phyloP scores from a whole-genome alignment of 139 green algal genomes.

The Asterochloris erici region DNA sequence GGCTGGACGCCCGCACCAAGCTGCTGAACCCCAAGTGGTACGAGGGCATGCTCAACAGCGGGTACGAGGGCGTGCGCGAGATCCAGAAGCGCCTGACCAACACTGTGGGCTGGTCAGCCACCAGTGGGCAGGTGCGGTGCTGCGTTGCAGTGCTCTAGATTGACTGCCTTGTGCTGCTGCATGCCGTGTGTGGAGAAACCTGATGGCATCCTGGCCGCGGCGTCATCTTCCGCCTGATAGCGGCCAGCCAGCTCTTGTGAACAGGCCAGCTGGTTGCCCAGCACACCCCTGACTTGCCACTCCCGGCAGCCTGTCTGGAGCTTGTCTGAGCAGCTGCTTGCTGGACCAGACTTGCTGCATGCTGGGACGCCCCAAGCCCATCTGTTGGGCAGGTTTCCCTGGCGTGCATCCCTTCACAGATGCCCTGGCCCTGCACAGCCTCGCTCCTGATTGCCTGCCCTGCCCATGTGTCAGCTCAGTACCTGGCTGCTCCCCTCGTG shows the following conservation, averaged over 20 bases:
- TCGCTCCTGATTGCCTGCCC: neutral
- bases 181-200: no score
- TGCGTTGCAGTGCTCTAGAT: neutral
- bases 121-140: constrained; percentile 61
- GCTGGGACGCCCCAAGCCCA: neutral
- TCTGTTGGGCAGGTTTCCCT: no score
- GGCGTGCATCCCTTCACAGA: no score
- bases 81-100: constrained; percentile 99
- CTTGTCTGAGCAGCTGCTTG: neutral
- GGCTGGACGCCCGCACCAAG: constrained; percentile 98
- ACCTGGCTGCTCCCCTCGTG: neutral
- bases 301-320: no score
- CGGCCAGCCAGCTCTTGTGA: no score
- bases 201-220: no score
- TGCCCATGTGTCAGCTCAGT: constrained; percentile 1
- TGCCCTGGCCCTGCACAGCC: neutral
- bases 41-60: constrained; percentile 92
- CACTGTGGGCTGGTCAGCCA: constrained; percentile 98
- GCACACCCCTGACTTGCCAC: no score
- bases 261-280: no score
- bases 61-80: constrained; percentile 98
- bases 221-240: no score
- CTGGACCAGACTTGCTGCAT: neutral
- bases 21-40: constrained; percentile 99
- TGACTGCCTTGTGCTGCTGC: no score